Conservation (phyloP, 2,329 filamentous ascomycete genomes). For the Neonectria neomacrospora region DNA sequence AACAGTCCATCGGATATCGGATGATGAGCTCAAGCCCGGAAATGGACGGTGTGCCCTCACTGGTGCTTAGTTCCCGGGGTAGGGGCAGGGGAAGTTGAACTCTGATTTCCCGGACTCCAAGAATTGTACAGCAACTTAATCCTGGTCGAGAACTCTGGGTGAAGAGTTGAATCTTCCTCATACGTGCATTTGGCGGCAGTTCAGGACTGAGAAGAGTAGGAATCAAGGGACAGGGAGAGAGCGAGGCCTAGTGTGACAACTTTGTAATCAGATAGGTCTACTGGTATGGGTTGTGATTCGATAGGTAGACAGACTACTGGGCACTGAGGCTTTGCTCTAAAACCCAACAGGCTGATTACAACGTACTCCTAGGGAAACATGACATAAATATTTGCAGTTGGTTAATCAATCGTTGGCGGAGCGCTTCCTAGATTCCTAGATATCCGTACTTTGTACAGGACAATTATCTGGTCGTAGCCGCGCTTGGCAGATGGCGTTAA, state of each 20-base stretch:
- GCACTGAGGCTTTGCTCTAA: background rate
- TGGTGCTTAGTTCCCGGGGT: no score
- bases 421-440: background rate
- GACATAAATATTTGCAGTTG: background rate
- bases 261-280: background rate
- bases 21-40: background rate
- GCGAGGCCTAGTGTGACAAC: no score
- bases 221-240: background rate
- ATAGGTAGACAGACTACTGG: background rate
- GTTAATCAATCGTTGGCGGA: background rate
- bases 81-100: background rate
- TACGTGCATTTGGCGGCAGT: background rate
- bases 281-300: background rate
- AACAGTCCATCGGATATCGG: background rate
- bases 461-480: background rate
- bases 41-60: no score
- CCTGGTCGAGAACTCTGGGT: background rate
- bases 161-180: background rate
- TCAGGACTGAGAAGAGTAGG: background rate
- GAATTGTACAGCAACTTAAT: background rate
- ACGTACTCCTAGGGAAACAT: background rate
- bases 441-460: no score
- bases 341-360: background rate
- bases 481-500: conserved; percentile 3
- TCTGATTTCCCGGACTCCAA: background rate